phyloP scores from a whole-genome alignment of 1,284 basidiomycete species.

The Vanrija sp. region DNA sequence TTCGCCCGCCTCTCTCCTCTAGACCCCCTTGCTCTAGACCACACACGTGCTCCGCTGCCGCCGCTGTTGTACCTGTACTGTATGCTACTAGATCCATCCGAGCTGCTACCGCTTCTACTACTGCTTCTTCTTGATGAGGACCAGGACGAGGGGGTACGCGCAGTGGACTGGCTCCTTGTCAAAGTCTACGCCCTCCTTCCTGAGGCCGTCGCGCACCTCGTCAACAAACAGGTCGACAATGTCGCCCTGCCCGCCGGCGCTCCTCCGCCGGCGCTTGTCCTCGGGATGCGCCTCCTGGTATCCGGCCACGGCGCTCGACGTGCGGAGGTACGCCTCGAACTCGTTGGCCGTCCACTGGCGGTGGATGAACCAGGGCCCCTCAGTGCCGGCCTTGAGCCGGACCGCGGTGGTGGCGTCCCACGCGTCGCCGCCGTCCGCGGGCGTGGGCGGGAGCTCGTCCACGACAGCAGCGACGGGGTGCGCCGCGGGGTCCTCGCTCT shows the following conservation, averaged over 20 bases:
- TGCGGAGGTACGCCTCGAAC: constrained; percentile 65
- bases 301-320: constrained; percentile 67
- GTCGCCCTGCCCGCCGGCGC: constrained; percentile 54
- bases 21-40: too few relatives aligned
- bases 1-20: too few relatives aligned
- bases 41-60: too few relatives aligned
- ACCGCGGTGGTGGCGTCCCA: constrained; percentile 30
- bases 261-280: constrained; percentile 49
- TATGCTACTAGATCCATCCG: not conserved
- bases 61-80: constrained; percentile 5
- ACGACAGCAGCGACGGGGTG: constrained; percentile 9
- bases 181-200: constrained; percentile 35
- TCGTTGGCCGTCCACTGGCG: constrained; percentile 62
- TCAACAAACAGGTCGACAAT: constrained; percentile 62
- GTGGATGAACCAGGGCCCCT: constrained; percentile 57
- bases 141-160: not conserved
- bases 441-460: not conserved
- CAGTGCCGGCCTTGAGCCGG: constrained; percentile 14
- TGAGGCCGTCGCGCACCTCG: constrained; percentile 53
- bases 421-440: constrained; percentile 19
- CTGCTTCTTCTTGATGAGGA: not conserved
- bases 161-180: not conserved
- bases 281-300: constrained; percentile 64
- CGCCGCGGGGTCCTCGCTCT: constrained; percentile 51
- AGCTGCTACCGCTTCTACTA: not conserved